Evolutionary conservation across 441 rosid species (phyloP), one percentile per base, ranked within the genome.

Genomic region (Mallotus japonicus): DNA sequence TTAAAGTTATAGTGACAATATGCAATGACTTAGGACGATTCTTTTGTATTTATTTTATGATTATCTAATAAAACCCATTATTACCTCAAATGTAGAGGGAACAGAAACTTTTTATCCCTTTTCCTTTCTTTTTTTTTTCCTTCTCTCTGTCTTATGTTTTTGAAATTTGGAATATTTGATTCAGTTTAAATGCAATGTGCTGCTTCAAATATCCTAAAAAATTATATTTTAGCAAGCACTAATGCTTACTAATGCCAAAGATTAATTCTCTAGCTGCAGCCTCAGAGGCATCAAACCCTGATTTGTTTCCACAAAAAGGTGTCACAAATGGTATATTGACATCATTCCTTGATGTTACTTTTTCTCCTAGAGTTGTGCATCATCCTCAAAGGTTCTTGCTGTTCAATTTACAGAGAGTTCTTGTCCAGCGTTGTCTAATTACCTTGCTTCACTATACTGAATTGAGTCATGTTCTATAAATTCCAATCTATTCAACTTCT

Each of bases 61-160:
- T 68, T 65, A 62, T 68, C 42, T 57, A 75, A 72, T 76, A 69
- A 72, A 72, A 67, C 67, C 75, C 40, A 69, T 72, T 62, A 63
- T 68, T 28, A 28, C 3, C 32, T 28, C 3, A 28, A 28, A 28
- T 28, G 32, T 28, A 28, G 67, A 62, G 65, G 73, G 20, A 61
- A 24, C 14, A 7, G 17, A 46, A 32, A 40, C 5, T 47, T 51
- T 34, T 28, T 28, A 28, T 28, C 46, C 54, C 42, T 20, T 46
- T 50, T 19, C 49, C 22, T 47, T 32, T 53, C 22, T 47, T 32
- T 53, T 62, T 50, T 51, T n/a, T 46, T 28, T 28, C 32, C 32
- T 28, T 28, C 28, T 51, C 67, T 49, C 50, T 50, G 22, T 14
- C 3, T 14, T 15, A 0, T 46, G n/a, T 32, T 47, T 57, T 69